Evolutionary conservation across 2,329 filamentous ascomycete species (phyloP).

Genomic region (Fonsecaea monophora): DNA sequence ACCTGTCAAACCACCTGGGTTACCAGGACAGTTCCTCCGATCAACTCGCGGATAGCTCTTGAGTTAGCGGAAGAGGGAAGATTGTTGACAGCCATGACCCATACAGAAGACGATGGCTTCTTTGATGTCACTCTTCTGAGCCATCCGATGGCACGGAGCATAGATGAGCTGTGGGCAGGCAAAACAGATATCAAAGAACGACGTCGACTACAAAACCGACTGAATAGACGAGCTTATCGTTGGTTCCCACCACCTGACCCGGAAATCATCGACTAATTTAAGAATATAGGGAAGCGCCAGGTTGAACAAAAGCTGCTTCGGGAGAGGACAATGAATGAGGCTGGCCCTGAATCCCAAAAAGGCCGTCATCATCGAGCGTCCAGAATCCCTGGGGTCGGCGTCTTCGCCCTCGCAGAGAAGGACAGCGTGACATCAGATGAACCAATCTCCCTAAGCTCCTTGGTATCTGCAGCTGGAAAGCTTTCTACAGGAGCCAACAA

Average conservation of each 20-base stretch:
- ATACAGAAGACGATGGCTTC: not conserved
- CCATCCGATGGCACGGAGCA: constrained; percentile 18
- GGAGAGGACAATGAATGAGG: constrained; percentile 1
- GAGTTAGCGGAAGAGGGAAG: not conserved
- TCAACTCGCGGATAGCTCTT: not conserved
- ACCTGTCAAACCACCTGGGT: not conserved
- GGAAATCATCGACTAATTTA: not conserved
- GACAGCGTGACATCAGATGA: not conserved
- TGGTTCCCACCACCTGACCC: not conserved
- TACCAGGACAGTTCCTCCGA: not conserved
- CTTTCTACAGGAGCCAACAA: not conserved
- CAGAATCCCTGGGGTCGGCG: constrained; percentile 15
- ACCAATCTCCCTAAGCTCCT: constrained; percentile 14
- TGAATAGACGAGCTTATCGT: constrained; percentile 42
- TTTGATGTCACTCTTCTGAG: constrained; percentile 22
- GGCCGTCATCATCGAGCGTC: not conserved
- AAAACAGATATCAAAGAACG: constrained; percentile 39
- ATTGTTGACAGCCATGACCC: not conserved
- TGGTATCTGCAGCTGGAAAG: constrained; percentile 7
- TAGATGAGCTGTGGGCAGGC: constrained; percentile 43
- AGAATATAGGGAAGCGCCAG: constrained; percentile 26
- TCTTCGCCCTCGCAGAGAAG: constrained; percentile 13
- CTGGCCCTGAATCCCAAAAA: not conserved
- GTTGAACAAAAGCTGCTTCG: constrained; percentile 16
- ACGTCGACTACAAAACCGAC: constrained; percentile 42